These are phyloP conservation scores for Lomentospora prolificans DNA, from an alignment of 2,329 filamentous ascomycete genomes.

Conservation along the genomic window DNA sequence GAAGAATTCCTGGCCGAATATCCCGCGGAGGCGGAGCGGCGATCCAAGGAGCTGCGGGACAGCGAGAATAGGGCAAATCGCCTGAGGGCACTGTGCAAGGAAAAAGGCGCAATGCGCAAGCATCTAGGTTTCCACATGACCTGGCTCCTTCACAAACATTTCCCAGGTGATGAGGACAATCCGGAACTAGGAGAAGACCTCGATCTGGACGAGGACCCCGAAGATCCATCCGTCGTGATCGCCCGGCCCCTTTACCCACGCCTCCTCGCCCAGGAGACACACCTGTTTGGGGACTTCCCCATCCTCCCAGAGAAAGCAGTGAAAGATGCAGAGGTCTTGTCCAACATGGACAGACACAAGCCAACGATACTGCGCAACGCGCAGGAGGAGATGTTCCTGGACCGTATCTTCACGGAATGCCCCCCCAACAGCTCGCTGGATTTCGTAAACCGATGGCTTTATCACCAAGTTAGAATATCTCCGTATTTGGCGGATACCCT, in stretches of 20 bases:
- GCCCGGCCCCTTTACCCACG: constrained; percentile 32
- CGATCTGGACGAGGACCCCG: constrained; percentile 22
- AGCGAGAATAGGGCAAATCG: constrained; percentile 17
- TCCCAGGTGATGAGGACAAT: constrained; percentile 25
- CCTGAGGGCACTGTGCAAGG: constrained; percentile 29
- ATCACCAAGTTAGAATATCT: constrained; percentile 38
- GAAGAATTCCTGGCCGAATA: constrained; percentile 35
- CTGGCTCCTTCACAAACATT: constrained; percentile 3
- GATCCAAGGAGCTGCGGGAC: constrained; percentile 23
- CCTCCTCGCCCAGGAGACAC: constrained; percentile 38
- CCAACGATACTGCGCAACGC: constrained; percentile 26
- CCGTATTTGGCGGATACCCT: constrained; percentile 34
- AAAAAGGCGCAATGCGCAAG: constrained; percentile 31
- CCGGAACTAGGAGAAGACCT: constrained; percentile 29
- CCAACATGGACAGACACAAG: constrained; percentile 24
- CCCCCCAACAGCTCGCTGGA: constrained; percentile 29
- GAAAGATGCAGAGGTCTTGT: constrained; percentile 26
- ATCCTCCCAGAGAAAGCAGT: constrained; percentile 32
- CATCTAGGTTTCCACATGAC: constrained; percentile 17
- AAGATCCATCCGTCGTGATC: constrained; percentile 14
- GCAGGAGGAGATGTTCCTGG: constrained; percentile 38
- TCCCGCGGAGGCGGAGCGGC: constrained; percentile 22
- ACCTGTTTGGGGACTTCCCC: constrained; percentile 29
- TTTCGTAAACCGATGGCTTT: constrained; percentile 41
- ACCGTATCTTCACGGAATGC: constrained; percentile 28